Conservation (phyloP, 768 basidiomycete genomes). For the Chalciporus pseudorubinellus region DNA sequence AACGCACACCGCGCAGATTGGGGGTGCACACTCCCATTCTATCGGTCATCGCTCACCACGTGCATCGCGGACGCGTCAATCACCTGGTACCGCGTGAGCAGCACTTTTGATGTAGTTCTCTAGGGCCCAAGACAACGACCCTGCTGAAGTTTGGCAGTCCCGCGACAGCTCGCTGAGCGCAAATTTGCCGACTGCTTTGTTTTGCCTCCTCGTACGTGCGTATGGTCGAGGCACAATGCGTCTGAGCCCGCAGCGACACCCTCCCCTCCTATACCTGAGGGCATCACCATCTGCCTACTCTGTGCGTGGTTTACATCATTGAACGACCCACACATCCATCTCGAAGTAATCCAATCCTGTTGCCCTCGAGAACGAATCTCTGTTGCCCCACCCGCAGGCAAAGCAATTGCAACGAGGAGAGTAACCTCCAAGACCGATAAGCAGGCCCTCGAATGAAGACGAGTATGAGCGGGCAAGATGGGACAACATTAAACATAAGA, state of each 20-base stretch:
- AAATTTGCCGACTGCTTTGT: slow-evolving; percentile 14
- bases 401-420: slow-evolving; percentile 37
- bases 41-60: slow-evolving; percentile 34
- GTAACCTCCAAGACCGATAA: slow-evolving; percentile 12
- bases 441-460: slow-evolving; percentile 13
- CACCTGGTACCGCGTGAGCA: slow-evolving; percentile 26
- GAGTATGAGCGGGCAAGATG: slow-evolving; percentile 10
- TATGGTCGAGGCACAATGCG: slow-evolving; percentile 28
- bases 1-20: slow-evolving; percentile 23
- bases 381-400: slow-evolving; percentile 47
- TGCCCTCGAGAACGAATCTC: slow-evolving; percentile 59
- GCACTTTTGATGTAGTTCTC: neutral
- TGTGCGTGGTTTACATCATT: slow-evolving; percentile 21
- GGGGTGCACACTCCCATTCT: slow-evolving; percentile 33
- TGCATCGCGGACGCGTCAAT: slow-evolving; percentile 23
- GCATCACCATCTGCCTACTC: slow-evolving; percentile 17
- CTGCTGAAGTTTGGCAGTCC: neutral
- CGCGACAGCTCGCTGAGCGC: slow-evolving; percentile 32
- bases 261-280: slow-evolving; percentile 5
- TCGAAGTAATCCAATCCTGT: slow-evolving; percentile 27
- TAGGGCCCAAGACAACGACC: neutral
- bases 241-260: slow-evolving; percentile 1
- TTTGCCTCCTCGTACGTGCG: slow-evolving; percentile 35
- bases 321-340: slow-evolving; percentile 9
- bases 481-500: slow-evolving; percentile 5